Evolutionary conservation across 805 yeast species (phyloP).

Genomic region (Saccharomycopsis sp.): DNA sequence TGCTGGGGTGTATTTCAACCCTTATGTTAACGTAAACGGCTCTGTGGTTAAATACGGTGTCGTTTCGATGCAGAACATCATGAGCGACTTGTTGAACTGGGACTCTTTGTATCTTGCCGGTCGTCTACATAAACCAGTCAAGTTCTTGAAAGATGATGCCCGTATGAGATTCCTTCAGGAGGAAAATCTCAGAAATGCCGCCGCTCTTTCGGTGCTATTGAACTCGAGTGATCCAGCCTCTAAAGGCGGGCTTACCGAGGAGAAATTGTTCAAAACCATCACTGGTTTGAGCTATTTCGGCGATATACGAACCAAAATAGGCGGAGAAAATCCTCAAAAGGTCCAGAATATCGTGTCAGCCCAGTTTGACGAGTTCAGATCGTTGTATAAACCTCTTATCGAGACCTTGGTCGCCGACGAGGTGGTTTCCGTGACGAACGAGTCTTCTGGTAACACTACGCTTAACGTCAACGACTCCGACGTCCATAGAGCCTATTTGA

Average conservation of each 20-base stretch:
- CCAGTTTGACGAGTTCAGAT: conserved; percentile 63
- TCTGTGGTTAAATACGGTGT: conserved; percentile 77
- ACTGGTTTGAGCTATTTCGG: conserved; percentile 83
- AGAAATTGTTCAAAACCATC: conserved; percentile 67
- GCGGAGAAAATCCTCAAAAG: conserved; percentile 91
- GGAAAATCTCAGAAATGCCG: conserved; percentile 70
- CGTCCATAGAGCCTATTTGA: conserved; percentile 37
- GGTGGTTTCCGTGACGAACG: conserved; percentile 22
- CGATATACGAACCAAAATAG: conserved; percentile 76
- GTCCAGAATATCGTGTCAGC: conserved; percentile 76
- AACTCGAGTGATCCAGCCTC: conserved; percentile 24
- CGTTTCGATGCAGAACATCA: conserved; percentile 53
- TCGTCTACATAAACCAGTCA: conserved; percentile 89
- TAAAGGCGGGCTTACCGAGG: conserved; percentile 7
- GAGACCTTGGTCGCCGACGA: conserved; percentile 34
- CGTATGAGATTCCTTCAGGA: conserved; percentile 63
- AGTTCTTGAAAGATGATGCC: conserved; percentile 59
- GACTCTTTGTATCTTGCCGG: conserved; percentile 83
- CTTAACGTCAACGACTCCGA: conserved; percentile 32
- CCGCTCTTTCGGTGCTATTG: conserved; percentile 58
- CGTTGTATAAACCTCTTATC: conserved; percentile 65
- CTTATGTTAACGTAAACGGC: conserved; percentile 61
- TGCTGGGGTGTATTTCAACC: conserved; percentile 92
- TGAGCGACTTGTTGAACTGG: conserved; percentile 79
- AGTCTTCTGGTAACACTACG: conserved; percentile 22